Conservation (phyloP, 306 rosid genomes). For the Pachyrhizus erosus region DNA sequence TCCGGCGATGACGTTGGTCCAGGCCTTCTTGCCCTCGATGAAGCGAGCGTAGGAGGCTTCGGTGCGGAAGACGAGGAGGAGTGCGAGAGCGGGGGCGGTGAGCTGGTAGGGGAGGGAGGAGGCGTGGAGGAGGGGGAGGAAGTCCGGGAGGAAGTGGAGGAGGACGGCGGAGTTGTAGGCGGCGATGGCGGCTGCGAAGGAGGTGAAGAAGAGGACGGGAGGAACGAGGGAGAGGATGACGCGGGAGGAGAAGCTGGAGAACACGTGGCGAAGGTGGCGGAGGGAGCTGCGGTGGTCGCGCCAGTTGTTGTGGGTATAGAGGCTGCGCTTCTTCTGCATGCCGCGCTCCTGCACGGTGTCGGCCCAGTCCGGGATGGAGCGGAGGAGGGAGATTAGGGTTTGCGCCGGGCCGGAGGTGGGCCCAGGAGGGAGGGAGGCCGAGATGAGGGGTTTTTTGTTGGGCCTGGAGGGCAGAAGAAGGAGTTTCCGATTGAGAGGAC, state of each 20-base stretch:
- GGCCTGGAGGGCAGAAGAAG: not conserved
- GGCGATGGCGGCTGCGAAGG: slow-evolving; percentile 67
- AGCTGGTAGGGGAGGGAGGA: slow-evolving; percentile 84
- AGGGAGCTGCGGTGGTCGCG: slow-evolving; percentile 77
- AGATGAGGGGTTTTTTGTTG: slow-evolving; percentile 37
- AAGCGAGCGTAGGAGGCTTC: slow-evolving; percentile 88
- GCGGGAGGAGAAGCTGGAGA: slow-evolving; percentile 80
- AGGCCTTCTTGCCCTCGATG: slow-evolving; percentile 86
- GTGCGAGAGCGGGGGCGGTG: slow-evolving; percentile 89
- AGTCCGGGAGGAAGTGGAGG: slow-evolving; percentile 57
- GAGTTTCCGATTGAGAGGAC: not conserved
- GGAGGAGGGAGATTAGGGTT: slow-evolving; percentile 47
- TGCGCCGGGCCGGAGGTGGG: slow-evolving; percentile 61
- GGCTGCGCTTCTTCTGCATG: slow-evolving; percentile 58
- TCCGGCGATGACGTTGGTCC: slow-evolving; percentile 74
- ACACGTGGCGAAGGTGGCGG: slow-evolving; percentile 82
- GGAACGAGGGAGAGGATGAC: slow-evolving; percentile 79
- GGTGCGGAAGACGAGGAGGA: slow-evolving; percentile 81
- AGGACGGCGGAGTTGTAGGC: slow-evolving; percentile 67
- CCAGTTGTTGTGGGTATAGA: slow-evolving; percentile 74
- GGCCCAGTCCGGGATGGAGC: slow-evolving; percentile 78
- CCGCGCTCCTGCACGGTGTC: slow-evolving; percentile 78
- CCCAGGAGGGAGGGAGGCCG: slow-evolving; percentile 37
- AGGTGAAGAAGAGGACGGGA: slow-evolving; percentile 73
- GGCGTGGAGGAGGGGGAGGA: slow-evolving; percentile 62